Conservation (phyloP, 176 grass and related monocot species). For the Triticum timopheevii region DNA sequence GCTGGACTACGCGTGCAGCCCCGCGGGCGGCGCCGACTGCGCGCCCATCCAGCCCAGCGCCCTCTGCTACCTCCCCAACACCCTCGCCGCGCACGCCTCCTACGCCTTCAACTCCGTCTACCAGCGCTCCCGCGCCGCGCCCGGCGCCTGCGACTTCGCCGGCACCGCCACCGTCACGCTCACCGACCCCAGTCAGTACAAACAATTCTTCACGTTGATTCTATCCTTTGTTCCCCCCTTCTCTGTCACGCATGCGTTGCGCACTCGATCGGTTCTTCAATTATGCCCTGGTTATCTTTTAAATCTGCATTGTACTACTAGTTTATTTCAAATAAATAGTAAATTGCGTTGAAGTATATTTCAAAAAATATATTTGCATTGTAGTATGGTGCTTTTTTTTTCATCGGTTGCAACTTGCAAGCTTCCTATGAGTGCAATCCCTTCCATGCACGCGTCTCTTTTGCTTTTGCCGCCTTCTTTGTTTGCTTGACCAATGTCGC, state of each 20-base stretch:
- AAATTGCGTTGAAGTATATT: too few relatives aligned
- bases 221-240: background rate
- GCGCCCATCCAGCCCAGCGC: constrained; percentile 55
- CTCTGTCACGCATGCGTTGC: background rate
- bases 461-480: constrained; percentile 37
- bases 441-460: background rate
- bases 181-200: constrained; percentile 63
- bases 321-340: too few relatives aligned
- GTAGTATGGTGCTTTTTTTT: background rate
- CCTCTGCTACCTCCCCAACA: constrained; percentile 76
- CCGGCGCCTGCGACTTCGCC: constrained; percentile 73
- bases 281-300: background rate
- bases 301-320: background rate
- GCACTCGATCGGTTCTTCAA: too few relatives aligned
- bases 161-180: constrained; percentile 78
- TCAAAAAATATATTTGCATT: background rate
- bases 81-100: constrained; percentile 76
- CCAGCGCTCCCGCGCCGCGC: constrained; percentile 57
- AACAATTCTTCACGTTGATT: background rate
- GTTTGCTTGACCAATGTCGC: background rate
- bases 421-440: background rate
- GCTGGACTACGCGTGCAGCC: constrained; percentile 73
- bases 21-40: constrained; percentile 66
- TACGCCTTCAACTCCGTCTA: constrained; percentile 86
- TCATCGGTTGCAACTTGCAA: background rate